These are phyloP conservation scores for Beverwykella pulmonaria DNA, from an alignment of 495 filamentous ascomycete genomes.

Conservation along the genomic window DNA sequence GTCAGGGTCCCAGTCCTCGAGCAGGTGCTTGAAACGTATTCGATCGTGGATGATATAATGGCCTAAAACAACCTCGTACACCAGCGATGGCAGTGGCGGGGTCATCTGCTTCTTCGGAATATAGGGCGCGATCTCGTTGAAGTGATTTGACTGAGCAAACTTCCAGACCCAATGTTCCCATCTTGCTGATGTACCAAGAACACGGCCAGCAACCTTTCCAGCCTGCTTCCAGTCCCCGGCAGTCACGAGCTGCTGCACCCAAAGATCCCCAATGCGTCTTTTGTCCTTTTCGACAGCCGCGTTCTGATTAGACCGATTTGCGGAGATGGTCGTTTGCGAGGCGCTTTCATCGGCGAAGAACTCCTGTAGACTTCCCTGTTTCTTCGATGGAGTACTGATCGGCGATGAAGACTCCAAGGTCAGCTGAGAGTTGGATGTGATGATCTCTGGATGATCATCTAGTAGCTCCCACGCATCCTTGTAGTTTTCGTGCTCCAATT, in stretches of 20 bases:
- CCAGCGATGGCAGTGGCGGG: constrained; percentile 76
- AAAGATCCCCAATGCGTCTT: constrained; percentile 85
- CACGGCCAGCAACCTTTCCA: constrained; percentile 75
- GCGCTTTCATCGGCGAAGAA: constrained; percentile 76
- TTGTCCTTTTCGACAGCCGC: constrained; percentile 86
- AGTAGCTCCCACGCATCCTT: constrained; percentile 85
- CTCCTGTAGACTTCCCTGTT: constrained; percentile 64
- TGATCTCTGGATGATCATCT: constrained; percentile 78
- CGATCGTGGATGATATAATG: constrained; percentile 80
- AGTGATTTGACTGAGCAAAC: constrained; percentile 80
- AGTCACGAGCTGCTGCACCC: constrained; percentile 81
- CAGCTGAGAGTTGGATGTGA: constrained; percentile 49
- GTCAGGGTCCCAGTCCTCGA: constrained; percentile 82
- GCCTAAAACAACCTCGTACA: constrained; percentile 83
- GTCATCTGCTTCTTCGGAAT: constrained; percentile 74
- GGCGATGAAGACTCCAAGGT: constrained; percentile 44
- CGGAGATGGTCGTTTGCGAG: constrained; percentile 59
- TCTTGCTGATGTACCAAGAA: constrained; percentile 71
- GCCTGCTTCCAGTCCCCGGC: constrained; percentile 74
- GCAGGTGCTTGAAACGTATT: constrained; percentile 69
- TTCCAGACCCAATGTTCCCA: constrained; percentile 96
- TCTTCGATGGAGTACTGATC: constrained; percentile 54
- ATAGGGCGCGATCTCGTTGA: constrained; percentile 83
- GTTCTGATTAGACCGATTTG: constrained; percentile 47
- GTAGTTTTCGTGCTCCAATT: constrained; percentile 76